phyloP scores from a whole-genome alignment of 2,329 filamentous ascomycete genomes.

The Sporothrix phasma region DNA sequence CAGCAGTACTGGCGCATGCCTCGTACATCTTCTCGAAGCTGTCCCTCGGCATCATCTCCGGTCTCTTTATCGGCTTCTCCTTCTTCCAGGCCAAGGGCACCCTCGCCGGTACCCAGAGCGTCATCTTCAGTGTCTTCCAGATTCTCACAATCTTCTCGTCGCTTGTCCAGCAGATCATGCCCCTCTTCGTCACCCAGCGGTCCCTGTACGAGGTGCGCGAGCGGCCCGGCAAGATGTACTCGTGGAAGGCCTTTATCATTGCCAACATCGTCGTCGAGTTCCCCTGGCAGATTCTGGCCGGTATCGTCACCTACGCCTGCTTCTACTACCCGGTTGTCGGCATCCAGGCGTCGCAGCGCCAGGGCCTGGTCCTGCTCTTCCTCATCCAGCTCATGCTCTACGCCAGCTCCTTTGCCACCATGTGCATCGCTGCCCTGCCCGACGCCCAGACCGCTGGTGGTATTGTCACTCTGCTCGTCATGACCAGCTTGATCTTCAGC shows the following conservation, averaged over 20 bases:
- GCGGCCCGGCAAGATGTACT: constrained; percentile 54
- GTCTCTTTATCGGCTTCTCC: constrained; percentile 56
- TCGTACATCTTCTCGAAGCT: constrained; percentile 66
- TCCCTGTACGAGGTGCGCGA: constrained; percentile 58
- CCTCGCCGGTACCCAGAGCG: constrained; percentile 53
- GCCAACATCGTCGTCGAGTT: constrained; percentile 57
- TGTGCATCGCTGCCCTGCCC: constrained; percentile 58
- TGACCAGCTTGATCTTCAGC: constrained; percentile 49
- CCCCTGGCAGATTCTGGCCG: constrained; percentile 44
- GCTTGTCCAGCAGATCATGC: constrained; percentile 52
- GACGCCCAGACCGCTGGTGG: constrained; percentile 55
- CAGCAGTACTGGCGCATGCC: constrained; percentile 69
- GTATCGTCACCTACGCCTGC: constrained; percentile 44
- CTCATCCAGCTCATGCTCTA: constrained; percentile 69
- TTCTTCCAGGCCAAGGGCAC: constrained; percentile 49
- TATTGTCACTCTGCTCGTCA: constrained; percentile 49
- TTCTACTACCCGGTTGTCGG: constrained; percentile 51
- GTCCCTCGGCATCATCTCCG: constrained; percentile 35
- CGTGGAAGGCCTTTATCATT: constrained; percentile 56
- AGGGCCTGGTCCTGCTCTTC: constrained; percentile 69
- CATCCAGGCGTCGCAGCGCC: constrained; percentile 56
- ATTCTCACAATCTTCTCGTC: constrained; percentile 54
- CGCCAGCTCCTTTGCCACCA: constrained; percentile 60
- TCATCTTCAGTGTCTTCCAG: constrained; percentile 49
- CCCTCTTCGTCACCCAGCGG: constrained; percentile 55